Evolutionary conservation across 2,329 filamentous ascomycete genomes (phyloP).

Genomic region (Amesomyces nigricolor): DNA sequence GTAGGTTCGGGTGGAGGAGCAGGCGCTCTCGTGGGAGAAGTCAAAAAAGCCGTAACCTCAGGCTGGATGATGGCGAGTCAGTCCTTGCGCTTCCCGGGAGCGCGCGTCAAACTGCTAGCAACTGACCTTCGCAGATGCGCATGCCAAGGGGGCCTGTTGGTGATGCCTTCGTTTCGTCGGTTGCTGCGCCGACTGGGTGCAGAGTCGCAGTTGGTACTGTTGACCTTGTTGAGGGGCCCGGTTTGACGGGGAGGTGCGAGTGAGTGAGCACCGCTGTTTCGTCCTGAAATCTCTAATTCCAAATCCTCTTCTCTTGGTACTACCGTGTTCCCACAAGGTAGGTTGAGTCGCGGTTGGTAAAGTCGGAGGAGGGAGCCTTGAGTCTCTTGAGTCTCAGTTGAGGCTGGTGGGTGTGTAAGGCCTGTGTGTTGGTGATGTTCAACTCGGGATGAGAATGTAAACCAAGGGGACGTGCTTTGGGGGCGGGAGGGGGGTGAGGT

Average conservation of each 20-base stretch:
- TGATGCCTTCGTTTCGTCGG: neutral
- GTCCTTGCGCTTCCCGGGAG: constrained; percentile 15
- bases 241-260: neutral
- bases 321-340: no score
- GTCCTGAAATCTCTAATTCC: neutral
- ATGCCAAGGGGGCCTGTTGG: neutral
- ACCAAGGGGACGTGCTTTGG: constrained; percentile 8
- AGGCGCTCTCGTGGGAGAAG: constrained; percentile 10
- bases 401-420: neutral
- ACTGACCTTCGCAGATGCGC: constrained; percentile 24
- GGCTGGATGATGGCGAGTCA: constrained; percentile 18
- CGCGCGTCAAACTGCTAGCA: constrained; percentile 1
- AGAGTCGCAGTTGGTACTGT: neutral
- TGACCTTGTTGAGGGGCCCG: neutral
- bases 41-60: constrained; percentile 19
- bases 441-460: constrained; percentile 13
- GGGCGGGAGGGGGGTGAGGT: constrained; percentile 19
- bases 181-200: neutral
- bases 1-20: constrained; percentile 2
- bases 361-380: neutral
- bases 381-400: constrained; percentile 3
- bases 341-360: neutral
- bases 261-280: neutral
- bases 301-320: neutral
- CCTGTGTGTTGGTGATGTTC: constrained; percentile 14